Evolutionary conservation across 768 basidiomycete species (phyloP).

Genomic region (Lentinula detonsa): DNA sequence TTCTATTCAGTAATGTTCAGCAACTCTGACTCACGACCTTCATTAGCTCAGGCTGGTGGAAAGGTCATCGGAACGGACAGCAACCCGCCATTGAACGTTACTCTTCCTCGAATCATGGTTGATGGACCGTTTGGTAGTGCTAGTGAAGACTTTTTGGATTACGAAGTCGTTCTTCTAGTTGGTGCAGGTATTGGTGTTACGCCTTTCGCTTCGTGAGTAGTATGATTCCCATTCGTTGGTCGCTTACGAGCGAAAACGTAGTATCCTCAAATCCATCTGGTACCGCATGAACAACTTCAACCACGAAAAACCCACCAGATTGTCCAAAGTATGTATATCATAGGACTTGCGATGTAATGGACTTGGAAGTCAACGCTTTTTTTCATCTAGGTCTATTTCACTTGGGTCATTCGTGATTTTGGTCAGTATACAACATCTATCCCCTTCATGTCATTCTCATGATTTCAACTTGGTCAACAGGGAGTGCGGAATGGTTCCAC

Average conservation of each 20-base stretch:
- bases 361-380: not conserved
- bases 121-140: constrained; percentile 95
- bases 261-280: constrained; percentile 88
- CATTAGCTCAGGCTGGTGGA: constrained; percentile 33
- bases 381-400: constrained; percentile 63
- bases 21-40: not conserved
- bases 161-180: constrained; percentile 82
- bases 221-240: not conserved
- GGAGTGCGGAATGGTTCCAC: constrained; percentile 83
- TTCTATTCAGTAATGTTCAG: not conserved
- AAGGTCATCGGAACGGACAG: constrained; percentile 54
- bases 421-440: constrained; percentile 23
- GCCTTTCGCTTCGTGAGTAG: constrained; percentile 87
- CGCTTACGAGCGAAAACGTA: constrained; percentile 17
- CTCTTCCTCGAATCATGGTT: constrained; percentile 90
- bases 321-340: constrained; percentile 58
- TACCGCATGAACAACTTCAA: constrained; percentile 92
- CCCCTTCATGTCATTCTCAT: not conserved
- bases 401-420: constrained; percentile 94
- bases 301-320: constrained; percentile 60
- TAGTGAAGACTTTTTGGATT: constrained; percentile 87
- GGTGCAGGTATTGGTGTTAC: constrained; percentile 97
- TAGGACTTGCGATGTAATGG: not conserved
- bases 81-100: constrained; percentile 59
- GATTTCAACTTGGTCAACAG: not conserved